Evolutionary conservation across 768 basidiomycete species (phyloP), one percentile per base, ranked within the genome.

Genomic region (Chiua virens): DNA sequence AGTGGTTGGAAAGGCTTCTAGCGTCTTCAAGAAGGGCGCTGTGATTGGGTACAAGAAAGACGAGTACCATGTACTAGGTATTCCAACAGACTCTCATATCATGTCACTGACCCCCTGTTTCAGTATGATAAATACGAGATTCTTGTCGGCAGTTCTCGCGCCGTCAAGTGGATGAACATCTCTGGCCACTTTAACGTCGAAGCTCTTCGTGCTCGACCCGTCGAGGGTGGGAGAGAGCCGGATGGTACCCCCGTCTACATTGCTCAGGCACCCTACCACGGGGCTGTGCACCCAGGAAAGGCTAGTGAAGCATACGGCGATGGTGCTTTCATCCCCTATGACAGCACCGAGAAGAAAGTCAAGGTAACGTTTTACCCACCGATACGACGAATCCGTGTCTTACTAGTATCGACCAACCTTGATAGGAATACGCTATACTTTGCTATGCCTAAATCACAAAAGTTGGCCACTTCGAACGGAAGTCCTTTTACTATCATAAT

Each of bases 1-100:
- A 88, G 87, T 85, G 60, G 58, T 87, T 48, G 87, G 87, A 17
- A 88, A 86, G 60, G 86, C 85, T 2, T 82, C 79, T 23, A 54
- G 64, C 4, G 71, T 70, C 17, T 82, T 85, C 69, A 61, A 80
- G 62, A 78, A 82, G 56, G 87, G 88, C 8, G 82, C 75, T 18
- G 78, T 80, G 37, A 77, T 89, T 46, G 86, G 87, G 15, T 87
- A 77, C 61, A 73, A 68, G 41, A 71, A 80, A 55, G 71, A 83
- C 5, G 85, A 84, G 60, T 71, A 81, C 39, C 77, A 84, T 2
- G 87, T 86, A 30, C 28, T 11, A 66, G 40, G 71, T 60, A 15
- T n/a, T 41, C 35, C 32, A 23, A 27, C 17, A 39, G 37, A 23
- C 36, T 44, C 9, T 22, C 15, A 28, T 32, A 27, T 20, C 6